Base-by-base conservation (phyloP, 2,329 filamentous ascomycete species). In the Colletotrichum lentis region DNA sequence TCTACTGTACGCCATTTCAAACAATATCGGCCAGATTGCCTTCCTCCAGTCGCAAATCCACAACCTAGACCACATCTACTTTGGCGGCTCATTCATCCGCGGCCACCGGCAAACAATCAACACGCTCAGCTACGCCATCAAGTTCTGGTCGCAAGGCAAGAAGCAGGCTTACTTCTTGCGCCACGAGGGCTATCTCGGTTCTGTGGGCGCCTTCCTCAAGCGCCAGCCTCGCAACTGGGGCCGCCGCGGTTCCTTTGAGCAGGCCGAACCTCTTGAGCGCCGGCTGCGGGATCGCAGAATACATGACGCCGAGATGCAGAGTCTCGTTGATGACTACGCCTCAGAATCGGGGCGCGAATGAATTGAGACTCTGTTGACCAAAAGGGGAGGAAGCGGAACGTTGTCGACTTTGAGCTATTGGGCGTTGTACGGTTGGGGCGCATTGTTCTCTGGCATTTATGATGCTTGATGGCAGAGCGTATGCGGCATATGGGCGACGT, bases 81-180 rank as follows among this genome's bases (percentile, higher is more conserved):
- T 99, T 79, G 96, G 96, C 24, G 96, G 96, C 27, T 96, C 92
- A 7, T 99, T 98, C 77, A 98, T 99, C 76, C 90, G 96, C 49
- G 96, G 96, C 47, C 96, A 99, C 78, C 89, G 92, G 18, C 96
- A 98, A 81, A 99, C 96, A 14, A 99, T 99, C 88, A 97, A 98
- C 79, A 98, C 96, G 0, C 84, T 99, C 11, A 94, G 91, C 63
- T 99, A 97, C 76, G 96, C 95, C 76, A 97, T 99, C 80, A 93
- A 93, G 73, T 99, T 98, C 81, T 99, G 96, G 96, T 94, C 91
- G 72, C 93, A 96, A 76, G 95, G 94, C 49, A 85, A 90, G 75
- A 97, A 97, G 79, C 93, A 97, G 79, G 96, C 96, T 0, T 98
- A 97, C 78, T 99, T 99, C 78, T 78, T 99, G 68, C 86, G 96